Base-by-base conservation (phyloP, 1,284 basidiomycete genomes). In the Sporisorium exsertum region DNA sequence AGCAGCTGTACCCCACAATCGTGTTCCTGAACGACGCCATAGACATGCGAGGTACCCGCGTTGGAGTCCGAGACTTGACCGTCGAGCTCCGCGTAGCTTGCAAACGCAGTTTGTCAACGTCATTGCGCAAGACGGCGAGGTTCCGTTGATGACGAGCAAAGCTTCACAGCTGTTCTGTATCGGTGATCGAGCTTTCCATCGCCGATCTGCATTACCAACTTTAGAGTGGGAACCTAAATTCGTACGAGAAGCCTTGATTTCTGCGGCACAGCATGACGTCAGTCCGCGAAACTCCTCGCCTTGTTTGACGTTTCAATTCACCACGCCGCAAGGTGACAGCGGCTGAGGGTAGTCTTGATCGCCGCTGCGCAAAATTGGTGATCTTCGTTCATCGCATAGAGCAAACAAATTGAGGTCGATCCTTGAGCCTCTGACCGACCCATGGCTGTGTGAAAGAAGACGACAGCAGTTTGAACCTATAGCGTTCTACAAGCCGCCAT, bases 221-320 rank as follows among this genome's bases (percentile, higher is more conserved):
- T 63, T 42, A 63, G 54, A 51, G 47, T 26, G 12, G 13, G 1
- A 12, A 5, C 20, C 2, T 37, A 33, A 26, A 47, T 43, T 43
- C 49, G 55, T 57, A 64, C 62, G 62, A 52, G 12, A 46, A n/a
- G 12, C 4, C 12, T 1, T 53, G 3, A n/a, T 32, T 20, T 7
- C 35, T 4, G 4, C 12, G 35, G 43, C 65, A 67, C 65, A 62
- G 65, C 59, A 68, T 68, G 65, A 68, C 65, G 65, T 68, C 65
- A 68, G 49, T 26, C 37, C 8, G 9, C 20, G 20, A 58, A 50
- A 32, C 22, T 40, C 35, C 24, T 40, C 49, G 64, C 64, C 43
- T 20, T 65, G 16, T 65, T 65, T 15, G 64, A 59, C 64, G 46
- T 53, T 52, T 52, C 43, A 16, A 12, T n/a, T 27, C 22, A n/a